Evolutionary conservation across 257 asterid species (phyloP).

Genomic region (Knoxia roxburghii): DNA sequence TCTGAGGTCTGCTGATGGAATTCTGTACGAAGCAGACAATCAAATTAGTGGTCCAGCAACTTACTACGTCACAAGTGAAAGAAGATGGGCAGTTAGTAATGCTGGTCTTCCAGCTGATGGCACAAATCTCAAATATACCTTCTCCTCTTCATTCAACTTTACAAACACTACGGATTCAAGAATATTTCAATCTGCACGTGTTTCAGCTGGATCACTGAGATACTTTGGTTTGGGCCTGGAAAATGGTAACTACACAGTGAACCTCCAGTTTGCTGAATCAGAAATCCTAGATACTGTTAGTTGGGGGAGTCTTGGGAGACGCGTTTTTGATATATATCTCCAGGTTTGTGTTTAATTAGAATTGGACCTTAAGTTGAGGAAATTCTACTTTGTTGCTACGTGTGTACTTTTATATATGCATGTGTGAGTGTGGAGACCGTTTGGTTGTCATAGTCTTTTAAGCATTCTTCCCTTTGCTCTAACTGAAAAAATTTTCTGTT

Average conservation of each 20-base stretch:
- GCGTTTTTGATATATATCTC: constrained; percentile 65
- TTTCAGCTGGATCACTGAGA: constrained; percentile 78
- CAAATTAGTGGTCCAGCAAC: constrained; percentile 66
- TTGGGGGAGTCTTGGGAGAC: constrained; percentile 76
- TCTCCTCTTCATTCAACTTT: constrained; percentile 23
- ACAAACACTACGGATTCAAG: constrained; percentile 53
- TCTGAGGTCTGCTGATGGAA: constrained; percentile 32
- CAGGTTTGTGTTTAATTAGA: constrained; percentile 44
- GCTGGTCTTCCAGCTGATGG: constrained; percentile 53
- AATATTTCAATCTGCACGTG: constrained; percentile 51
- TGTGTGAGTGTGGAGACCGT: too few relatives aligned
- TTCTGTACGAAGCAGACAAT: constrained; percentile 44
- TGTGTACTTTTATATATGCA: too few relatives aligned
- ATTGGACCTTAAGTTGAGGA: background rate
- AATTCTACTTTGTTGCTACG: background rate
- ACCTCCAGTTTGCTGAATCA: constrained; percentile 63
- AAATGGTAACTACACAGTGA: constrained; percentile 72
- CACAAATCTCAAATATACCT: constrained; percentile 30
- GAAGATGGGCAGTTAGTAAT: constrained; percentile 86
- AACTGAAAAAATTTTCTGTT: background rate
- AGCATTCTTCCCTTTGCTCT: background rate
- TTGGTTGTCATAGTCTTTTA: too few relatives aligned
- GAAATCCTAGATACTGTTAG: constrained; percentile 23
- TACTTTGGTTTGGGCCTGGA: constrained; percentile 74
- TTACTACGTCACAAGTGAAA: constrained; percentile 34